A percentile compares a stretch with the other conserved stretches of the same genome.
phyloP scores from a whole-genome alignment of 108 stramenopile genomes.

The Skeletonema potamos region DNA sequence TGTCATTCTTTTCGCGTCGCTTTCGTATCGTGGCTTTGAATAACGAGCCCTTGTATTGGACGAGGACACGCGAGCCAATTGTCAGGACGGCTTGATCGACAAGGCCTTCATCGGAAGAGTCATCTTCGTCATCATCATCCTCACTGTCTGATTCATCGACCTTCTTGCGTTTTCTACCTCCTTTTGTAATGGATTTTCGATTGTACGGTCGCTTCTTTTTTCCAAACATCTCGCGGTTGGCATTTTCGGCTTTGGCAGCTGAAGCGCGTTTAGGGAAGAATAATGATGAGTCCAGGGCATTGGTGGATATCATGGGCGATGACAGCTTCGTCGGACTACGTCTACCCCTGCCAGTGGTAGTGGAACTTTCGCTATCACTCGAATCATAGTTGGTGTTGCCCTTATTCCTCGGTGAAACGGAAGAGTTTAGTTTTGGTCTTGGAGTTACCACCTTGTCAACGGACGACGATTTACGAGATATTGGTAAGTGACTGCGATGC shows the following conservation, averaged over 20 bases:
- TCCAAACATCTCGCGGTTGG: slow-evolving; percentile 41
- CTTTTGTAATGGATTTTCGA: slow-evolving; percentile 3
- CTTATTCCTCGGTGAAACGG: not conserved
- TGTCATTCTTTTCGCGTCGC: slow-evolving; percentile 34
- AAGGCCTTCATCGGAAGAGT: slow-evolving; percentile 14
- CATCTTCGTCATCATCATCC: not conserved
- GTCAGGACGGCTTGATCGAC: slow-evolving; percentile 28
- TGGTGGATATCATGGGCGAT: not conserved
- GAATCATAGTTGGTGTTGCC: slow-evolving; percentile 29
- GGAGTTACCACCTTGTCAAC: slow-evolving; percentile 30
- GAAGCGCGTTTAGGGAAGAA: slow-evolving; percentile 43
- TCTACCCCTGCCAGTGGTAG: not conserved
- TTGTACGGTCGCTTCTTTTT: slow-evolving; percentile 26
- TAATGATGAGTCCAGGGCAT: slow-evolving; percentile 3
- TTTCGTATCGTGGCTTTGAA: slow-evolving; percentile 53
- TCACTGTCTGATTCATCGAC: not conserved
- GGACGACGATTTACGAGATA: slow-evolving; percentile 1
- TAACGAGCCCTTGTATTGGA: slow-evolving; percentile 35
- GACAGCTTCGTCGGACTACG: not conserved
- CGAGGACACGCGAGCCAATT: slow-evolving; percentile 45
- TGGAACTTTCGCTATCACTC: slow-evolving; percentile 37
- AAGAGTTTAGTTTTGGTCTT: slow-evolving; percentile 30
- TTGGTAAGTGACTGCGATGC: not conserved
- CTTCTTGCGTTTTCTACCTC: slow-evolving; percentile 21
- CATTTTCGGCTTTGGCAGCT: slow-evolving; percentile 43